Conservation (phyloP, 768 basidiomycete species). For the Collybiopsis confluens region DNA sequence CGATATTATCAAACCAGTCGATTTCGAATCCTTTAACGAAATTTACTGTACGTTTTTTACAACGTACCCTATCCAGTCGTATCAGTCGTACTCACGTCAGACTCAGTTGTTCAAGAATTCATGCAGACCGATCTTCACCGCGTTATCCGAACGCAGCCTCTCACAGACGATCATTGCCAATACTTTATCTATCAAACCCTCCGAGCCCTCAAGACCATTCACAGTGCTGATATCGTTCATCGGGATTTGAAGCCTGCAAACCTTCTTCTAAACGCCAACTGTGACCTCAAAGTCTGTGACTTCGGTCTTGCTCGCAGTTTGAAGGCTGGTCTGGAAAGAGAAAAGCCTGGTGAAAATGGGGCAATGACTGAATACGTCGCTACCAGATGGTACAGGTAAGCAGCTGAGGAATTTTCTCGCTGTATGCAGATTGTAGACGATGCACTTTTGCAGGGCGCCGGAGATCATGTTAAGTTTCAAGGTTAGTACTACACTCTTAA, state of each 20-base stretch:
- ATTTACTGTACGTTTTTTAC: constrained; percentile 73
- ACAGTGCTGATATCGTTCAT: constrained; percentile 79
- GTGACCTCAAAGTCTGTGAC: constrained; percentile 86
- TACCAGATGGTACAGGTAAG: constrained; percentile 33
- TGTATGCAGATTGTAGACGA: no score
- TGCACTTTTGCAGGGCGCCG: neutral
- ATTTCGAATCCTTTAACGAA: constrained; percentile 76
- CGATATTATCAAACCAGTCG: constrained; percentile 82
- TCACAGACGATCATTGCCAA: constrained; percentile 89
- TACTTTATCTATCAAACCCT: constrained; percentile 85
- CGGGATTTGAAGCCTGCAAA: constrained; percentile 85
- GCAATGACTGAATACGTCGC: constrained; percentile 86
- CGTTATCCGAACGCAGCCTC: constrained; percentile 79
- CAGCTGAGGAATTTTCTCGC: no score
- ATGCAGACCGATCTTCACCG: constrained; percentile 92
- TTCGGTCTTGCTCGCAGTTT: constrained; percentile 78
- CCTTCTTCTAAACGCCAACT: constrained; percentile 82
- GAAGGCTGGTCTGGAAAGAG: constrained; percentile 57
- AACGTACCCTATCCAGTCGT: no score
- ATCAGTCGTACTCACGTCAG: no score
- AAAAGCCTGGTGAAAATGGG: constrained; percentile 54
- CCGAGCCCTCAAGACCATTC: constrained; percentile 84
- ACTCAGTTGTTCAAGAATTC: constrained; percentile 76
- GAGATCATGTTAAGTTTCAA: constrained; percentile 96
- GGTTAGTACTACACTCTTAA: no score